These are phyloP conservation scores for Purshia tridentata DNA, from an alignment of 306 rosid species.

Conservation along the genomic window DNA sequence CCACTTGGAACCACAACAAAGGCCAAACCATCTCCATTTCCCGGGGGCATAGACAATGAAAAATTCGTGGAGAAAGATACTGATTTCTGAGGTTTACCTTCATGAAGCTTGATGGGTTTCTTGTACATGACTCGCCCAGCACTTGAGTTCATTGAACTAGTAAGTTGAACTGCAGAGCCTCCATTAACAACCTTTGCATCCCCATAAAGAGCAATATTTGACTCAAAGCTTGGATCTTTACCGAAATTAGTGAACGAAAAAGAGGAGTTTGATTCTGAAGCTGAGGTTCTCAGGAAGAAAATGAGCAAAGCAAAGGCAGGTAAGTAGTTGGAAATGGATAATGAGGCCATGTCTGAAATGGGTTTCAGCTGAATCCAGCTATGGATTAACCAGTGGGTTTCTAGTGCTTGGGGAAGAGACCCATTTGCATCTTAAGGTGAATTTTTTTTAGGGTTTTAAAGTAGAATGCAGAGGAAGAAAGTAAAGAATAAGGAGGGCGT, in stretches of 20 bases:
- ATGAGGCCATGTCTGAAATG: conserved; percentile 63
- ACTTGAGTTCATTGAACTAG: conserved; percentile 41
- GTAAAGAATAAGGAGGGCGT: conserved; percentile 58
- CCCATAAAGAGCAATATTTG: conserved; percentile 58
- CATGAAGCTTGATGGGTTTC: conserved; percentile 63
- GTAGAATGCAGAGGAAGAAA: conserved; percentile 53
- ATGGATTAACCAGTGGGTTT: conserved; percentile 18
- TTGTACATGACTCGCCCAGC: conserved; percentile 59
- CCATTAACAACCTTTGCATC: conserved; percentile 59
- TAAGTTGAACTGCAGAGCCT: conserved; percentile 57
- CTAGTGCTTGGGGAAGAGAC: conserved; percentile 38
- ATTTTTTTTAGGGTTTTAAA: conserved; percentile 58
- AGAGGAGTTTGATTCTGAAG: conserved; percentile 41
- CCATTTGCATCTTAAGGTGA: conserved; percentile 49
- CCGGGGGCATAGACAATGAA: conserved; percentile 54
- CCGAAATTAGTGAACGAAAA: conserved; percentile 62
- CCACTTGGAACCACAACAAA: conserved; percentile 67
- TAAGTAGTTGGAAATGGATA: conserved; percentile 38
- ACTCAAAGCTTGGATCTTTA: conserved; percentile 50
- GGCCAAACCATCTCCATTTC: conserved; percentile 59
- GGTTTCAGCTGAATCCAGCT: conserved; percentile 48
- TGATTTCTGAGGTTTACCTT: conserved; percentile 50
- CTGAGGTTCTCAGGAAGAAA: conserved; percentile 46
- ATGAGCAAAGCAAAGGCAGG: conserved; percentile 34
- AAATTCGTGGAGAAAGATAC: conserved; percentile 72